phyloP scores from a whole-genome alignment of 179 eudicot genomes.

The Silene coronaria region DNA sequence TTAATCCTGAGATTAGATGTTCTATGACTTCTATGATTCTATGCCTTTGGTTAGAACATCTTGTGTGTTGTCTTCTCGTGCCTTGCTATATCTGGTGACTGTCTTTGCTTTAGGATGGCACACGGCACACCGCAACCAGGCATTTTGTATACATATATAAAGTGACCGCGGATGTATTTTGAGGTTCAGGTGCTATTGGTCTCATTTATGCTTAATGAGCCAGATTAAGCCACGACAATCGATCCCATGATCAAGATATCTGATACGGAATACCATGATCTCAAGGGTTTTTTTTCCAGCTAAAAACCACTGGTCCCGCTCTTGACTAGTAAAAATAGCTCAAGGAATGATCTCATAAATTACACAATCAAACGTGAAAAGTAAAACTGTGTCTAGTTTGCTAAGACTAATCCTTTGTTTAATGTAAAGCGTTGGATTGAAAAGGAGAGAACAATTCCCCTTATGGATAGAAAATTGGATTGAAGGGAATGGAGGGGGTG shows the following conservation, averaged over 20 bases:
- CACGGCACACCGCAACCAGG: neutral
- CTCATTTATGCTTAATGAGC: neutral
- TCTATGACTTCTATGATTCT: neutral
- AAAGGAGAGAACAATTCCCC: no score
- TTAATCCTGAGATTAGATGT: neutral
- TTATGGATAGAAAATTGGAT: no score
- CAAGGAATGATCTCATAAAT: neutral
- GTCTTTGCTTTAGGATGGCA: neutral
- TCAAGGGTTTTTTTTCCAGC: neutral
- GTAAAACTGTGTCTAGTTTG: neutral
- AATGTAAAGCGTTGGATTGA: no score
- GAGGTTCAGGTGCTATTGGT: neutral
- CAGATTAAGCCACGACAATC: neutral
- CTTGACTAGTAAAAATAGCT: neutral
- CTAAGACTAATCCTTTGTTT: no score
- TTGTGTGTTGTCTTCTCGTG: neutral
- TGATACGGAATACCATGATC: neutral
- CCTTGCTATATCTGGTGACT: neutral
- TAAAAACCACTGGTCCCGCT: neutral
- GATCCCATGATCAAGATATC: neutral
- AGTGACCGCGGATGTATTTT: neutral
- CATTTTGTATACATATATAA: neutral
- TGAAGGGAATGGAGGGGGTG: no score
- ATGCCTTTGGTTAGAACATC: neutral
- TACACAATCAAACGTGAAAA: neutral